phyloP scores from a whole-genome alignment of 306 rosid genomes.

The Sindora glabra region DNA sequence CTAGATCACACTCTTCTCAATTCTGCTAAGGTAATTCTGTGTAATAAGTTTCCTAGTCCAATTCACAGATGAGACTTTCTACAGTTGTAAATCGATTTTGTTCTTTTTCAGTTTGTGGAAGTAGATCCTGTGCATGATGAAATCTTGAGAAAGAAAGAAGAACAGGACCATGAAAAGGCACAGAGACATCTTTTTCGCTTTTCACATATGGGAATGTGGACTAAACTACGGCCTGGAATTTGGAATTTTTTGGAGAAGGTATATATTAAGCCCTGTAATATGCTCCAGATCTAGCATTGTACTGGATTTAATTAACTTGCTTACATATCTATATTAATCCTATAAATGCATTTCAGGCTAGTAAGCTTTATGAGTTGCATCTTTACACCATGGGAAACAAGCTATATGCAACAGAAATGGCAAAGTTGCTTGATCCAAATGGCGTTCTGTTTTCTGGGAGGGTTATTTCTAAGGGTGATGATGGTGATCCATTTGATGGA shows the following conservation, averaged over 20 bases:
- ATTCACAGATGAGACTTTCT: not conserved
- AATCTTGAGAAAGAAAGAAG: conserved; percentile 85
- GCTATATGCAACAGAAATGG: conserved; percentile 96
- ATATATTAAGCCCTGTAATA: conserved; percentile 5
- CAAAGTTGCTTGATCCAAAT: conserved; percentile 95
- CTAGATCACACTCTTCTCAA: conserved; percentile 96
- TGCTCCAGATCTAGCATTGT: not conserved
- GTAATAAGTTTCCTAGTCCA: conserved; percentile 10
- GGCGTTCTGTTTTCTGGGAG: conserved; percentile 82
- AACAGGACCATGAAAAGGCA: conserved; percentile 74
- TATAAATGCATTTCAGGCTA: conserved; percentile 67
- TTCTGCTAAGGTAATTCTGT: conserved; percentile 85
- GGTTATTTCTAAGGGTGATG: conserved; percentile 95
- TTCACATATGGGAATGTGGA: conserved; percentile 99
- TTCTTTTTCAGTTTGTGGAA: conserved; percentile 71
- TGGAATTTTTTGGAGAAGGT: conserved; percentile 99
- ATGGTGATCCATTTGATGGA: conserved; percentile 62
- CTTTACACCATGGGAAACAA: conserved; percentile 99
- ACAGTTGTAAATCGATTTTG: conserved; percentile 16
- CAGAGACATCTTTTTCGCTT: conserved; percentile 86
- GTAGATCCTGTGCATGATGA: conserved; percentile 92
- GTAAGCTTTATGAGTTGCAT: conserved; percentile 91
- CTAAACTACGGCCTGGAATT: conserved; percentile 94
- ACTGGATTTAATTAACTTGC: conserved; percentile 6
- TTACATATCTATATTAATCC: conserved; percentile 18